phyloP scores from a whole-genome alignment of 805 yeast genomes.

The Schwanniomyces polymorphus region DNA sequence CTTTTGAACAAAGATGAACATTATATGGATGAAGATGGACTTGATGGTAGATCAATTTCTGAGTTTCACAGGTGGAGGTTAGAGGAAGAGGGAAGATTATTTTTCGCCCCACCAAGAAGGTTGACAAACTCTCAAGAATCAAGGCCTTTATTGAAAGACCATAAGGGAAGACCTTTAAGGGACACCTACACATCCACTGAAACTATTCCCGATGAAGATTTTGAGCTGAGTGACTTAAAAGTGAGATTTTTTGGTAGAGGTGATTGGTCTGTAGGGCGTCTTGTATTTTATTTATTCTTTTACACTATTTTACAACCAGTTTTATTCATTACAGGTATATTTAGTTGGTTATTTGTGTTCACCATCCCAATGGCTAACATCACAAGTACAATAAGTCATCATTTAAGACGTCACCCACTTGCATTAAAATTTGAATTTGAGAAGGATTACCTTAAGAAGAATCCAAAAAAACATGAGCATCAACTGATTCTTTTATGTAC shows the following conservation, averaged over 20 bases:
- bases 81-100: constrained; percentile 71
- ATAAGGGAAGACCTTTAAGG: constrained; percentile 38
- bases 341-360: constrained; percentile 82
- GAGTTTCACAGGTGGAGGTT: constrained; percentile 90
- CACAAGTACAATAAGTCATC: constrained; percentile 63
- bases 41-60: constrained; percentile 80
- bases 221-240: constrained; percentile 33
- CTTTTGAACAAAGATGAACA: constrained; percentile 74
- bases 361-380: constrained; percentile 94
- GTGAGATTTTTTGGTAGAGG: constrained; percentile 87
- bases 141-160: constrained; percentile 41
- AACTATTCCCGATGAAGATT: constrained; percentile 18
- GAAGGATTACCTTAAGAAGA: constrained; percentile 42
- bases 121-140: constrained; percentile 31
- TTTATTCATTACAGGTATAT: constrained; percentile 48
- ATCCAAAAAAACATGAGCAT: constrained; percentile 39
- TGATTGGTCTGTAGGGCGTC: constrained; percentile 81
- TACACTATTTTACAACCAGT: constrained; percentile 73
- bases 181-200: constrained; percentile 35
- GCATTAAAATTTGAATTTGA: constrained; percentile 76
- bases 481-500: constrained; percentile 79
- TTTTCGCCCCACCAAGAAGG: constrained; percentile 69
- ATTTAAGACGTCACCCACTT: constrained; percentile 85
- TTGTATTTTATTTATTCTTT: constrained; percentile 70
- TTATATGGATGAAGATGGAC: constrained; percentile 81